Evolutionary conservation across 2,329 filamentous ascomycete species (phyloP).

Genomic region (Paraconiothyrium brasiliense): DNA sequence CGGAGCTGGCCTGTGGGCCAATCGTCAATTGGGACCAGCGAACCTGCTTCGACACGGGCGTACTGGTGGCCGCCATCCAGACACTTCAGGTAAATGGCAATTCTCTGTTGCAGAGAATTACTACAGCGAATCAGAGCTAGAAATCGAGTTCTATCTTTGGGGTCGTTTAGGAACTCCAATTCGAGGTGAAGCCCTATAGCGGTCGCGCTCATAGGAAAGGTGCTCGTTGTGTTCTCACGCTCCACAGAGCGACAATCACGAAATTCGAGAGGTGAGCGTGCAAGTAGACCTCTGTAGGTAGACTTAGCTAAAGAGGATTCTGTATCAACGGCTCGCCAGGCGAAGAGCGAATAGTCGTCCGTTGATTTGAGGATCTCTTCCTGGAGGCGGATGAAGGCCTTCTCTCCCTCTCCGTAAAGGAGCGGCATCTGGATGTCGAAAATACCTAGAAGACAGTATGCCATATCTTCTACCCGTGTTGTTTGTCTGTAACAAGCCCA

Average conservation of each 20-base stretch:
- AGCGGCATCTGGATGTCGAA: constrained; percentile 45
- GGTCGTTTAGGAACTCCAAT: constrained; percentile 32
- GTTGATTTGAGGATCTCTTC: constrained; percentile 40
- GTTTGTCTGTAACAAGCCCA: constrained; percentile 41
- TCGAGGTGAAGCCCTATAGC: constrained; percentile 36
- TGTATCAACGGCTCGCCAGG: constrained; percentile 30
- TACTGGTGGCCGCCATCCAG: constrained; percentile 46
- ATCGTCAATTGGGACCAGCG: constrained; percentile 61
- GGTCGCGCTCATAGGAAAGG: constrained; percentile 30
- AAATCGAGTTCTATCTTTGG: constrained; percentile 24
- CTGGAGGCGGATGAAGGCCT: constrained; percentile 39
- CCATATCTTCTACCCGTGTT: constrained; percentile 39
- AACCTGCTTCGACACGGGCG: constrained; percentile 52
- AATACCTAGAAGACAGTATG: constrained; percentile 42
- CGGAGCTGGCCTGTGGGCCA: constrained; percentile 37
- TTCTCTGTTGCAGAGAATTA: constrained; percentile 33
- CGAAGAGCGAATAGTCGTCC: constrained; percentile 40
- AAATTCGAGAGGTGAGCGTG: constrained; percentile 35
- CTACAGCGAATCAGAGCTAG: constrained; percentile 34
- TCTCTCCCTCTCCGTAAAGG: constrained; percentile 40
- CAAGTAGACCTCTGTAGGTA: constrained; percentile 36
- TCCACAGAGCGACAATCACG: constrained; percentile 31
- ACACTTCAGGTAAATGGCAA: constrained; percentile 35
- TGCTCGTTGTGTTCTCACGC: constrained; percentile 30
- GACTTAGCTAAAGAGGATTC: constrained; percentile 17